A percentile compares a stretch with the other conserved stretches of the same genome.
phyloP scores from a whole-genome alignment of 2,329 filamentous ascomycete species.

The Apiospora marii region DNA sequence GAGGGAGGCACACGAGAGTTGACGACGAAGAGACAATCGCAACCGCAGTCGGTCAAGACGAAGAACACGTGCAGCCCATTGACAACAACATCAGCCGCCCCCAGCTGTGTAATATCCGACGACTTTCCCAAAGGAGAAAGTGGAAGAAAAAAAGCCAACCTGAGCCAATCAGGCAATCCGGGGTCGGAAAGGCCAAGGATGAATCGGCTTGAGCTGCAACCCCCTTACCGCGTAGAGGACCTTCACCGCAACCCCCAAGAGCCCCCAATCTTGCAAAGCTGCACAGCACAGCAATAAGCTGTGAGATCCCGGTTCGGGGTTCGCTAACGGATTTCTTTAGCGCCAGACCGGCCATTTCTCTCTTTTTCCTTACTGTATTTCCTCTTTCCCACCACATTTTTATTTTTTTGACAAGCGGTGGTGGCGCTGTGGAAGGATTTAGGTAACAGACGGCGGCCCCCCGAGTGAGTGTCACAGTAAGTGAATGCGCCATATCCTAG shows the following conservation, averaged over 20 bases:
- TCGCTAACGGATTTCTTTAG: background rate
- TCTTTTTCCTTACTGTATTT: background rate
- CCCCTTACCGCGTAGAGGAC: background rate
- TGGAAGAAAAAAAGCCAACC: background rate
- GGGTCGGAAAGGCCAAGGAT: constrained; percentile 2
- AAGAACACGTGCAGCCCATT: background rate
- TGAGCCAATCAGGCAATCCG: constrained; percentile 18
- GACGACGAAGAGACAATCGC: background rate
- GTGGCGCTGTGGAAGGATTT: background rate
- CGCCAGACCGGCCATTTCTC: background rate
- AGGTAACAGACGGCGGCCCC: background rate
- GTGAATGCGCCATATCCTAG: background rate
- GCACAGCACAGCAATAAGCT: background rate
- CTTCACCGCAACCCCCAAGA: constrained; percentile 10
- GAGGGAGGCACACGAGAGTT: background rate
- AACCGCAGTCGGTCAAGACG: background rate
- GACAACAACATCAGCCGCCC: background rate
- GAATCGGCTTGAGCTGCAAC: background rate
- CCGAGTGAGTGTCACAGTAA: constrained; percentile 1
- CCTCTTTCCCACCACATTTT: background rate
- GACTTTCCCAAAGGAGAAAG: constrained; percentile 4
- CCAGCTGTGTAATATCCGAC: background rate
- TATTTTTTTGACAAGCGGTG: background rate
- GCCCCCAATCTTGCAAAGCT: background rate
- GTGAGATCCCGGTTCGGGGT: background rate